Base-by-base conservation (phyloP, 192 early-diverging fungal genomes). In the Backusella parvicylindrica region DNA sequence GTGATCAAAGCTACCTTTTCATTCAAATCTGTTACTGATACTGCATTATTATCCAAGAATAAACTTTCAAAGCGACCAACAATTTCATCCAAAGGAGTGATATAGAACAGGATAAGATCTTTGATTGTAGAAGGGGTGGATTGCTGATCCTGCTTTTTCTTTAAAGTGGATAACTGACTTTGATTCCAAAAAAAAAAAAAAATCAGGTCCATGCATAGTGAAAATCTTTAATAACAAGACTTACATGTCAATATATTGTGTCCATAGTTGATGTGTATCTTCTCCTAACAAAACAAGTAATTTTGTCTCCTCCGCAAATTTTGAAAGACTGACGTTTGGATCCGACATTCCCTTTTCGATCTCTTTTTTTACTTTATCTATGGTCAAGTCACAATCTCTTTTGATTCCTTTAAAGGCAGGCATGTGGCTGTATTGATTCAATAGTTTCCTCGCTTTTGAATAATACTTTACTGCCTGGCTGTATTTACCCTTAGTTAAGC, bases 361-460 rank as follows among this genome's bases (percentile, higher is more conserved):
- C 3, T 87, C 84, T 47, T 77, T 73, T 9, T 87, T 88, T 4
- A 97, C 88, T 36, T 88, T 86, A 16, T 87, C 85, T 85, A 97
- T 96, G 30, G 94, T 93, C 28, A 86, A 84, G 56, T 86, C 84
- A 66, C 95, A 95, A 70, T 99, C 96, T 16, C 85, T 84, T 43
- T 92, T 91, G 21, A 97, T 94, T 5, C 89, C 87, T 32, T 83
- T 88, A 80, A 97, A 96, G 18, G 91, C 87, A 43, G 92, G 83
- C 47, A 97, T 77, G 43, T 89, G 85, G 23, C 89, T 82, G 77
- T 96, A 97, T 64, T 94, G 93, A 4, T 89, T 87, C 16, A 99
- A 77, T 28, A 96, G 81, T 21, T 88, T 86, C 37, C 84, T 78
- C 0, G 94, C 92, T 21, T 89, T 85, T 16, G 89, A 79, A 85